phyloP scores from a whole-genome alignment of 768 basidiomycete genomes.

The Leccinum rimulosum region DNA sequence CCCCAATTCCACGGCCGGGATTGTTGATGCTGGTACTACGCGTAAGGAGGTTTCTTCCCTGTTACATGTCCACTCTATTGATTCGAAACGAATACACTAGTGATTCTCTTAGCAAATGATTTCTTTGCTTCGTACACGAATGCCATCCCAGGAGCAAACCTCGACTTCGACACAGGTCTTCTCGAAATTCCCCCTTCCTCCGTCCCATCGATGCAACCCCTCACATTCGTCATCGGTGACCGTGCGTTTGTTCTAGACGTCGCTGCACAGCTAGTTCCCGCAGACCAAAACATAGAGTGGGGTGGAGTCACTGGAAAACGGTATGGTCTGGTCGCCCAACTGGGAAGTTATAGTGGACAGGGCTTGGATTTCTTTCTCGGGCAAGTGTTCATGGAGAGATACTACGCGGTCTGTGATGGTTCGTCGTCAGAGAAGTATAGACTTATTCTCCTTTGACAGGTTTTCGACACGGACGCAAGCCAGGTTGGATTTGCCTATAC shows the following conservation, averaged over 20 bases:
- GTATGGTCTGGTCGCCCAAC: neutral
- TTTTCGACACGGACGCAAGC: neutral
- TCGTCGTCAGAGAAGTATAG: neutral
- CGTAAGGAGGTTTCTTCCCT: neutral
- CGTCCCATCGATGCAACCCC: conserved; percentile 7
- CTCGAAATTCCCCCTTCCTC: conserved; percentile 14
- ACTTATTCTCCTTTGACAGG: neutral
- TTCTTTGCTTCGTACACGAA: conserved; percentile 8
- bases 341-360: neutral
- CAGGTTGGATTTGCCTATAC: neutral
- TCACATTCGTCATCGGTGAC: conserved; percentile 7
- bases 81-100: neutral
- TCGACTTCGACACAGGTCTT: conserved; percentile 3
- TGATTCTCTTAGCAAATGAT: conserved; percentile 12
- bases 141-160: conserved; percentile 11
- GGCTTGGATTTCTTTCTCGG: neutral
- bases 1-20: neutral
- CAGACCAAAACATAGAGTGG: neutral
- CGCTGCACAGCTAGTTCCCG: neutral
- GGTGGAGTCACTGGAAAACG: neutral
- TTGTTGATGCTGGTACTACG: neutral
- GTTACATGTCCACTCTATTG: neutral
- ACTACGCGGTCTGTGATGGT: neutral
- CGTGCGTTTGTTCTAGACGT: neutral
- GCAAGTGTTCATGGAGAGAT: neutral